phyloP scores from a whole-genome alignment of 2,329 filamentous ascomycete genomes.

The Diaporthe vaccinii region DNA sequence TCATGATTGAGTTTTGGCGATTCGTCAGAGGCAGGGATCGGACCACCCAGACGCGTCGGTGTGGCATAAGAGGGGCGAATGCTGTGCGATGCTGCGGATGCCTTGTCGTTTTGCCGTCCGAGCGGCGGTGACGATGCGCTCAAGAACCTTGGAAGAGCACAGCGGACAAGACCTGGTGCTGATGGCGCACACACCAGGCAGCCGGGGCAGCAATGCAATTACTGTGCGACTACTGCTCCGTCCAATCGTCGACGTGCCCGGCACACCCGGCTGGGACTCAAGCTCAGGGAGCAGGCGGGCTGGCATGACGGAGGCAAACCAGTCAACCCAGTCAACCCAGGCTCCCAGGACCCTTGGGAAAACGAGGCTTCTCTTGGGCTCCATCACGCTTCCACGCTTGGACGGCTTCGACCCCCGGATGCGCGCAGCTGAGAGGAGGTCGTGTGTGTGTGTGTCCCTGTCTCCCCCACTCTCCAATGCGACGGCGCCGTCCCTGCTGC shows the following conservation, averaged over 20 bases:
- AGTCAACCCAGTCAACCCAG: too few relatives aligned
- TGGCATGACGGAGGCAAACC: slow-evolving; percentile 18
- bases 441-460: neutral
- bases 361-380: slow-evolving; percentile 1
- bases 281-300: neutral
- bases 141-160: slow-evolving; percentile 20
- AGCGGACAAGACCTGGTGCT: slow-evolving; percentile 8
- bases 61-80: slow-evolving; percentile 22
- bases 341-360: slow-evolving; percentile 14
- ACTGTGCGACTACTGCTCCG: slow-evolving; percentile 2
- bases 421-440: neutral
- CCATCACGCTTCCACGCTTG: slow-evolving; percentile 24
- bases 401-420: slow-evolving; percentile 24
- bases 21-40: slow-evolving; percentile 29
- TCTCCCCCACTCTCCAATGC: slow-evolving; percentile 10
- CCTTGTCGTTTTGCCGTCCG: slow-evolving; percentile 21
- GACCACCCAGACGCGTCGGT: slow-evolving; percentile 19
- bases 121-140: slow-evolving; percentile 24
- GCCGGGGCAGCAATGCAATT: slow-evolving; percentile 2
- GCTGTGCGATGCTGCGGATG: slow-evolving; percentile 28
- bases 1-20: slow-evolving; percentile 32
- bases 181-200: neutral
- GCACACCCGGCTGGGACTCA: slow-evolving; percentile 16
- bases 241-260: slow-evolving; percentile 4
- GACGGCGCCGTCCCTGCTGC: slow-evolving; percentile 5